Base-by-base conservation (phyloP, 495 filamentous ascomycete species). In the Podospora pseudopauciseta region DNA sequence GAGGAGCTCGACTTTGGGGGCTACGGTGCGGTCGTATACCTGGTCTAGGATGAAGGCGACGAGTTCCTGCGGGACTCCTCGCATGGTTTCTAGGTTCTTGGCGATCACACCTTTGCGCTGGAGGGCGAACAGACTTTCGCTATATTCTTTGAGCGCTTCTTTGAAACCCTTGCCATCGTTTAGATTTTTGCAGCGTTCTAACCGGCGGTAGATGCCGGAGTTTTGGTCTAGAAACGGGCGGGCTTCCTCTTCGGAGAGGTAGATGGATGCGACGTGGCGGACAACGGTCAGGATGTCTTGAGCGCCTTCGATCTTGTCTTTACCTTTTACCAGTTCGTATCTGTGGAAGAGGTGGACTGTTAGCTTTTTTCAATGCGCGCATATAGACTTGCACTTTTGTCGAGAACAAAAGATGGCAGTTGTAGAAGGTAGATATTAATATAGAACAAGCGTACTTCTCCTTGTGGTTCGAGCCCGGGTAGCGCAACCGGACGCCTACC, bases 11-110 rank as follows among this genome's bases (percentile, higher is more conserved):
- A 96, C 92, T 67, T 89, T 86, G 53, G 93, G 93, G 5, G 93
- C 94, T 23, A 99, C 95, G 4, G 92, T 96, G 63, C 95, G 93
- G 69, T 91, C 89, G 79, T 97, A 97, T 6, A 90, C 89, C 76
- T 99, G 95, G 27, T 84, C 89, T 30, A 98, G 82, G 69, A 99
- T 95, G 65, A 91, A 87, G 71, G 91, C 87, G 18, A 94, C 86
- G 60, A 94, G 86, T 53, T 87, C 83, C 26, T 92, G 79, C 30
- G 86, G 84, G 18, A 97, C 81, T 23, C 84, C 79, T 58, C 89
- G 87, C 65, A 85, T 88, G 30, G 78, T 72, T 65, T 89, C 86
- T 64, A 98, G 82, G 70, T 90, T 87, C 70, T 84, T 87, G 19
- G 87, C 82, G 64, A 97, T 85, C 26, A 85, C 87, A 39, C 91